Evolutionary conservation across 164 flowering plant species (phyloP), one percentile per base, ranked within the genome.

Genomic region (Nymphaea thermarum): DNA sequence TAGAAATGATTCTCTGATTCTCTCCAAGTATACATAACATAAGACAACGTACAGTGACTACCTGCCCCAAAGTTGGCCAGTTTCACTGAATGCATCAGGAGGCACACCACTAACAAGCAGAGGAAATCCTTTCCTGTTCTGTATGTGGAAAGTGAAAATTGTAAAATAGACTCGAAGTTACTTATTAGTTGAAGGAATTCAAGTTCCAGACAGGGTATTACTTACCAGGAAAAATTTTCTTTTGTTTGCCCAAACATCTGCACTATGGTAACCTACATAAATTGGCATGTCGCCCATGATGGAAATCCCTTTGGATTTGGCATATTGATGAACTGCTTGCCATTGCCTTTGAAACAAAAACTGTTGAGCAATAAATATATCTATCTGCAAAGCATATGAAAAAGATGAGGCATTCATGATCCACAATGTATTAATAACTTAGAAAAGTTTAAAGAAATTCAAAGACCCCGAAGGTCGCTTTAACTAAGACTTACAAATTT

Each of bases 281-380:
- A 94, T 94, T 61, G 99, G 99, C 99, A 91, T 94, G 82, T 94
- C 97, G 70, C 96, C 99, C 95, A 91, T 90, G 74, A 94, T 90
- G 66, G 79, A 83, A 67, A 94, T 85, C 57, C 96, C 99, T 73
- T 87, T 94, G 53, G 16, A 69, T 66, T 67, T 74, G 10, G 97
- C 93, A 82, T 94, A 91, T 42, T 75, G 73, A 72, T 83, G 95
- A 77, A 91, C 83, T 81, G 84, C 91, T 75, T 88, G 81, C 99
- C 99, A 94, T 74, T 94, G 99, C 78, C 91, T 86, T 81, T 91
- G 97, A 78, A 94, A 91, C 66, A 94, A 78, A 75, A 94, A 94
- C 68, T 94, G 97, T 74, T 94, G 84, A 4, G 99, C 96, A 66
- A 87, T 80, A 77, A 94, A 94, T 63, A 70, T 73, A 67, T 86